These are phyloP conservation scores for Malassezia vespertilionis DNA, from an alignment of 1,284 basidiomycete species.

Conservation along the genomic window DNA sequence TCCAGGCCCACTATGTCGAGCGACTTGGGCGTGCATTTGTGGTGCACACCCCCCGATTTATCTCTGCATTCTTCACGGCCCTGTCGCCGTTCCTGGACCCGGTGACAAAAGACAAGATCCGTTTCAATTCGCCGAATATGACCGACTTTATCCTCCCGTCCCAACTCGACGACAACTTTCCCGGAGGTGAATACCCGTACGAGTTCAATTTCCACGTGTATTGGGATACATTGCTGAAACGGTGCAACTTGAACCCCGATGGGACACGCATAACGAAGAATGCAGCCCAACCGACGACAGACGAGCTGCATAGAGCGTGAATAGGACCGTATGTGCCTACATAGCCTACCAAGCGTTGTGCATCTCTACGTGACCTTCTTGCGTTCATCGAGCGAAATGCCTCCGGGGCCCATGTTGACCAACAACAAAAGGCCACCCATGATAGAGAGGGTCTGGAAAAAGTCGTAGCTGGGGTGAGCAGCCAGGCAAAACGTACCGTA, in stretches of 20 bases:
- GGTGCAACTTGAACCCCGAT: constrained; percentile 25
- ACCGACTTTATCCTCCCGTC: constrained; percentile 61
- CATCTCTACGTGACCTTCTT: constrained; percentile 62
- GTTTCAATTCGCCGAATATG: constrained; percentile 59
- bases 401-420: constrained; percentile 95
- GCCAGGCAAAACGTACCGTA: constrained; percentile 51
- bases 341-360: not conserved
- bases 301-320: not conserved
- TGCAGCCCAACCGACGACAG: not conserved
- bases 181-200: constrained; percentile 67
- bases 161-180: constrained; percentile 66
- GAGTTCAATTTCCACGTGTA: constrained; percentile 66
- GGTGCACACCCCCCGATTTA: constrained; percentile 60
- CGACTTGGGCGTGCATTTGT: constrained; percentile 74
- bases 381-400: constrained; percentile 96
- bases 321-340: not conserved
- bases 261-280: constrained; percentile 18
- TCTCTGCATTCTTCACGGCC: constrained; percentile 57
- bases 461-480: constrained; percentile 29
- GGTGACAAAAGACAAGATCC: constrained; percentile 73
- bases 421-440: constrained; percentile 92
- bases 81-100: constrained; percentile 81
- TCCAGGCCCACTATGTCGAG: constrained; percentile 84
- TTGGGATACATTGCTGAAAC: constrained; percentile 47
- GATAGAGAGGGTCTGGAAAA: constrained; percentile 58